phyloP scores from a whole-genome alignment of 208 protist species.

The Naegleria lovaniensis region DNA sequence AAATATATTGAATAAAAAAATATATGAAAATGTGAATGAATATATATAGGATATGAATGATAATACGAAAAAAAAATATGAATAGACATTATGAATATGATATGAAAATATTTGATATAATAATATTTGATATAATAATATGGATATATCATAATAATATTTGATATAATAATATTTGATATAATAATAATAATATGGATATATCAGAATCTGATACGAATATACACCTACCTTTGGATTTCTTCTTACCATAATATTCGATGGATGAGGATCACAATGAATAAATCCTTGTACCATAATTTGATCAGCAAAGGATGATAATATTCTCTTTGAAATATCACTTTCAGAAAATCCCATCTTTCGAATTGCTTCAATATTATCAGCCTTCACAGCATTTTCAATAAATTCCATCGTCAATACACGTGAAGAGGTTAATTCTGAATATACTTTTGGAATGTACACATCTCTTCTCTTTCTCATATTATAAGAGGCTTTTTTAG shows the following conservation, averaged over 20 bases:
- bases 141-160: too few species aligned
- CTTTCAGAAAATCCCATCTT: background rate
- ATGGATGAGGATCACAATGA: background rate
- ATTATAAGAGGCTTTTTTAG: background rate
- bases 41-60: too few species aligned
- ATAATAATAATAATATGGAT: too few species aligned
- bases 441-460: constrained; percentile 26
- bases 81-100: too few species aligned
- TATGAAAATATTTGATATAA: too few species aligned
- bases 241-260: constrained; percentile 2
- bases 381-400: background rate
- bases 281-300: background rate
- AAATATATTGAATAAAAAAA: too few species aligned
- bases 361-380: background rate
- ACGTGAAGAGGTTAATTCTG: constrained; percentile 38
- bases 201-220: too few species aligned
- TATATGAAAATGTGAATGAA: too few species aligned
- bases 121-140: too few species aligned
- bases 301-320: background rate
- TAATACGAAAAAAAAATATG: too few species aligned
- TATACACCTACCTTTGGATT: background rate
- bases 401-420: constrained; percentile 55
- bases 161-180: too few species aligned
- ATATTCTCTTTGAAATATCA: background rate
- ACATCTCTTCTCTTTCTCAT: constrained; percentile 8